Evolutionary conservation across 306 rosid genomes (phyloP).

Genomic region (Prunus armeniaca): DNA sequence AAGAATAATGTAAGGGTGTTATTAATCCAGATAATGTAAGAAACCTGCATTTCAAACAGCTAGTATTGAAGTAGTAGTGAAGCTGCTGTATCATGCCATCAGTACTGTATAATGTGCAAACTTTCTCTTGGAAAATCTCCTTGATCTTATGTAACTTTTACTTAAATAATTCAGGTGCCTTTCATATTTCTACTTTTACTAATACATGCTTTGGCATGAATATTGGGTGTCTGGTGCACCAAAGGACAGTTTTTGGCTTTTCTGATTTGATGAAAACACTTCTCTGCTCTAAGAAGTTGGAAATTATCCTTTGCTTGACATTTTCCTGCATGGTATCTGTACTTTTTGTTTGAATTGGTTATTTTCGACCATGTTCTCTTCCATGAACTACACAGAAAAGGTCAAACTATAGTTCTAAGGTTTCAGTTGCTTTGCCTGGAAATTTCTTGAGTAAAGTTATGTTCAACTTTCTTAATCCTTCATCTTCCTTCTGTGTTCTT

Average conservation of each 20-base stretch:
- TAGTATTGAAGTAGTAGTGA: not conserved
- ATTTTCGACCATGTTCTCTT: not conserved
- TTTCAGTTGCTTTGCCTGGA: not conserved
- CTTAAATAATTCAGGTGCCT: not conserved
- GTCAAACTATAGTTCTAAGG: not conserved
- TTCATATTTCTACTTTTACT: not conserved
- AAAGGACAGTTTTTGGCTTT: not conserved
- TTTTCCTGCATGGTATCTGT: not conserved
- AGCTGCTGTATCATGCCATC: not conserved
- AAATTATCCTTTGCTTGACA: not conserved
- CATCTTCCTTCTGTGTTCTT: not conserved
- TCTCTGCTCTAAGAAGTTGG: not conserved
- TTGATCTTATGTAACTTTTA: not conserved
- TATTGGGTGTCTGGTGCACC: not conserved
- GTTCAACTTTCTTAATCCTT: not conserved
- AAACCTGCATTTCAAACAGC: not conserved
- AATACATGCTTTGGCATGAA: not conserved
- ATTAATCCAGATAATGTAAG: not conserved
- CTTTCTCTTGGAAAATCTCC: not conserved
- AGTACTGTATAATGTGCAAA: not conserved
- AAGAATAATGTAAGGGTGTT: slow-evolving; percentile 8
- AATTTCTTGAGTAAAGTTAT: not conserved
- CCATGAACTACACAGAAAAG: not conserved
- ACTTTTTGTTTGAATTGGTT: not conserved
- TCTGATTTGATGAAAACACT: not conserved